Percentiles rank a stretch among this genome's conserved stretches.
Conservation (phyloP, 345 rosid species). For the Eucalyptus regnans region DNA sequence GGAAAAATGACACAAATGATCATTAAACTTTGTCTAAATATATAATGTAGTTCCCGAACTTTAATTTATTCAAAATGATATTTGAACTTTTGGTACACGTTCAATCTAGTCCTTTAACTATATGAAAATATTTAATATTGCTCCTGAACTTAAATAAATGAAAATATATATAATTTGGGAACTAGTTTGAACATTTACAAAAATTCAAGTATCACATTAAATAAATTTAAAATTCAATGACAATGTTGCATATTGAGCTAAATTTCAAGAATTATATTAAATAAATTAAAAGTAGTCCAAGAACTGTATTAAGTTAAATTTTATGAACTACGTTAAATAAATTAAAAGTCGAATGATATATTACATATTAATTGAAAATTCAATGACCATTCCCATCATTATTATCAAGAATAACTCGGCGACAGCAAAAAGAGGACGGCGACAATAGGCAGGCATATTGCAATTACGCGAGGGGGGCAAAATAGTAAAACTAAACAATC, state of each 20-base stretch:
- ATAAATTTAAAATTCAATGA: no score
- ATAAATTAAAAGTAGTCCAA: no score
- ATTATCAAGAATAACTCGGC: background rate
- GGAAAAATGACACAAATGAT: background rate
- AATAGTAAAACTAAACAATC: background rate
- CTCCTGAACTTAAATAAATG: background rate
- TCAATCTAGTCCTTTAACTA: no score
- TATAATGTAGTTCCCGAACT: rapidly evolving
- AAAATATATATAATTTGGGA: background rate
- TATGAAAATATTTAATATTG: background rate
- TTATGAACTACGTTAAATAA: background rate
- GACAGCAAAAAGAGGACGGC: background rate
- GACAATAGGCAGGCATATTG: background rate
- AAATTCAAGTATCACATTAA: no score
- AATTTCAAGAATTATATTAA: no score
- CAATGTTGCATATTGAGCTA: rapidly evolving
- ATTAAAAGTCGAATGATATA: background rate
- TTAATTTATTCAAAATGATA: no score
- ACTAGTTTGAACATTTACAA: rapidly evolving
- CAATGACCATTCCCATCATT: background rate
- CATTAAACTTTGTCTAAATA: rapidly evolving
- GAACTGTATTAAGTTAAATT: no score
- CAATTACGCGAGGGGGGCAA: background rate
- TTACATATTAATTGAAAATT: background rate
- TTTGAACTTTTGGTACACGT: no score